These are phyloP conservation scores for Jaenimonas drosophilae DNA, from an alignment of 208 protist genomes.

Conservation along the genomic window DNA sequence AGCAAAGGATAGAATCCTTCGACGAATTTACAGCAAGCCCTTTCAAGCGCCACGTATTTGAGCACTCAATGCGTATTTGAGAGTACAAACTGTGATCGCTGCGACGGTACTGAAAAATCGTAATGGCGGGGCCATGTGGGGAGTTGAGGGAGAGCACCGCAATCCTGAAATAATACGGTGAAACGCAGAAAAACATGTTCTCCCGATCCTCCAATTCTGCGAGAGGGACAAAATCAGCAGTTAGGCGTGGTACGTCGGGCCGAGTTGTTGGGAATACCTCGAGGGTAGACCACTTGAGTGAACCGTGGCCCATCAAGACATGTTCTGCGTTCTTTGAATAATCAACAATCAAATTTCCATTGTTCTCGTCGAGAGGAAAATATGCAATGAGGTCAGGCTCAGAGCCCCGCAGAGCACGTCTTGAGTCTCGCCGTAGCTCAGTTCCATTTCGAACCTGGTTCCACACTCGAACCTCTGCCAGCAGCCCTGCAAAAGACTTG, in stretches of 20 bases:
- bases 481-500: slow-evolving; percentile 63
- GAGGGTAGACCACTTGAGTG: slow-evolving; percentile 43
- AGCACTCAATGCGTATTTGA: slow-evolving; percentile 41
- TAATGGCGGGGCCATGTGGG: slow-evolving; percentile 16
- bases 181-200: slow-evolving; percentile 48
- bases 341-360: slow-evolving; percentile 69
- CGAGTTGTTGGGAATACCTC: slow-evolving; percentile 26
- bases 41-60: slow-evolving; percentile 20
- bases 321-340: slow-evolving; percentile 43
- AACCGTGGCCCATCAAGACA: slow-evolving; percentile 34
- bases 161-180: slow-evolving; percentile 31
- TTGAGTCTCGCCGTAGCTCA: slow-evolving; percentile 60
- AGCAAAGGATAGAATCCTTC: slow-evolving; percentile 41
- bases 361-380: slow-evolving; percentile 72
- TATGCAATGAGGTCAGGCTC: slow-evolving; percentile 62
- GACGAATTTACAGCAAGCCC: slow-evolving; percentile 30
- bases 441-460: slow-evolving; percentile 31
- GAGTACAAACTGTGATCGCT: slow-evolving; percentile 20
- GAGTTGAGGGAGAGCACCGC: slow-evolving; percentile 1
- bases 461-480: slow-evolving; percentile 82
- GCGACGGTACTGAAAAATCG: slow-evolving; percentile 46
- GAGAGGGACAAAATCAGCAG: slow-evolving; percentile 66
- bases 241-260: slow-evolving; percentile 13
- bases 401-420: slow-evolving; percentile 29
- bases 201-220: slow-evolving; percentile 37